These are phyloP conservation scores for Suillus paluster DNA, from an alignment of 768 basidiomycete genomes.

Conservation along the genomic window DNA sequence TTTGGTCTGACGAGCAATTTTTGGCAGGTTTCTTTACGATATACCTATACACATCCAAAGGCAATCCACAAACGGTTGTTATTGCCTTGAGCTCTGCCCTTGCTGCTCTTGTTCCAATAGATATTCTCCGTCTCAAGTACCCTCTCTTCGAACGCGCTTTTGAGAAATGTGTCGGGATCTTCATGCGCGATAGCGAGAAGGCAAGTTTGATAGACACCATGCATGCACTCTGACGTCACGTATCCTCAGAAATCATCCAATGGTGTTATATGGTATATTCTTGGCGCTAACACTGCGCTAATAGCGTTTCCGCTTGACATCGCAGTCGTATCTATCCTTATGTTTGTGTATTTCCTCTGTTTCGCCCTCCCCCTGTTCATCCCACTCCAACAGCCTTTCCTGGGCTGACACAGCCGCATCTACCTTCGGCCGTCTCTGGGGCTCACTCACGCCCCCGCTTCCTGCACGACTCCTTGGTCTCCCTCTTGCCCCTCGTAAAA, in stretches of 20 bases:
- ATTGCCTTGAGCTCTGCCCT: conserved; percentile 67
- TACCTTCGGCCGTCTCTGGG: conserved; percentile 86
- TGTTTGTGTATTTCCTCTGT: conserved; percentile 54
- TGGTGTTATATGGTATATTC: conserved; percentile 87
- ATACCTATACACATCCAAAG: conserved; percentile 56
- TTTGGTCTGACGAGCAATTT: conserved; percentile 10
- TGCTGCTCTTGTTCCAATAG: conserved; percentile 70
- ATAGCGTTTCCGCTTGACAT: conserved; percentile 81
- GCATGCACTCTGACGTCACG: not conserved
- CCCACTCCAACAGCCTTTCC: conserved; percentile 62
- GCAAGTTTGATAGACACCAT: conserved; percentile 37
- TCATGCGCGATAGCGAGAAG: conserved; percentile 91
- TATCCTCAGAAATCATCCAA: conserved; percentile 64
- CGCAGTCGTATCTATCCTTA: conserved; percentile 87
- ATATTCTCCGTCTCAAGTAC: conserved; percentile 72
- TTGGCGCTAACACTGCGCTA: conserved; percentile 82
- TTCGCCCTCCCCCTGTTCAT: conserved; percentile 4
- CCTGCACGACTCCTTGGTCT: conserved; percentile 56
- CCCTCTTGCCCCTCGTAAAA: conserved; percentile 82
- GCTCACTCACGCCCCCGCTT: conserved; percentile 65
- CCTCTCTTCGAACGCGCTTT: conserved; percentile 70
- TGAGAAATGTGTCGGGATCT: conserved; percentile 72
- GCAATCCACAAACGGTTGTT: conserved; percentile 56
- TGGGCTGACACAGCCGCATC: conserved; percentile 97
- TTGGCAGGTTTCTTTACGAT: conserved; percentile 65